Base-by-base conservation (phyloP, 2,329 filamentous ascomycete species). In the Apiospora phragmitis region DNA sequence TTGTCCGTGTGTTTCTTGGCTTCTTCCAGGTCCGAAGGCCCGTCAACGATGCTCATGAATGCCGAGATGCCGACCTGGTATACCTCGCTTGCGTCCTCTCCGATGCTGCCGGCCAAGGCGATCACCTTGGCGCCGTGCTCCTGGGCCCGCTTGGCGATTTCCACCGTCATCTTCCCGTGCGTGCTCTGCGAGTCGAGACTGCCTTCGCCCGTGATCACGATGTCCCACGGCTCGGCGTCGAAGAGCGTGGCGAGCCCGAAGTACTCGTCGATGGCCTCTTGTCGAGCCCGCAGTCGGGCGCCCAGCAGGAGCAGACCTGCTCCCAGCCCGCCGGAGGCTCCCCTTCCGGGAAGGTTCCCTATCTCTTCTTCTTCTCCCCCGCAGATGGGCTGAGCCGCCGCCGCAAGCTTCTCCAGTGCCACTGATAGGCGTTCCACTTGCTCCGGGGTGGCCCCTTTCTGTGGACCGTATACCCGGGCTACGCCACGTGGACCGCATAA, bases 201-300 rank as follows among this genome's bases (percentile, higher is more conserved):
- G 0, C 86, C 86, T 74, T 88, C 86, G 1, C 85, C 86, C 0
- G 86, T 88, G 72, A 88, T 80, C 0, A 87, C 84, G 9, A 88
- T 80, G 70, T 88, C 83, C 72, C 84, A 86, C 38, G 12, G 66
- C 62, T 82, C 76, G n/a, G n/a, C n/a, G 18, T 83, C 80, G 69
- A 88, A 84, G 4, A 87, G 78, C 2, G 78, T 78, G 51, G 84
- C 81, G 38, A 88, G 77, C 68, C 83, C 81, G 66, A 88, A 84
- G 73, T 87, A 87, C 71, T 86, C 83, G 75, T 83, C 85, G 73
- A 87, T 83, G 35, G 85, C 82, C 69, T 86, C 85, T 74, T 83
- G 85, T 65, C 86, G 79, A 21, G 85, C 83, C 65, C 83, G 80
- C 21, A 88, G 77, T 42, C 73, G 79, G 2, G 84, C 85, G 55